Conservation (phyloP, 331 rosid genomes). For the Rosa hybrid region DNA sequence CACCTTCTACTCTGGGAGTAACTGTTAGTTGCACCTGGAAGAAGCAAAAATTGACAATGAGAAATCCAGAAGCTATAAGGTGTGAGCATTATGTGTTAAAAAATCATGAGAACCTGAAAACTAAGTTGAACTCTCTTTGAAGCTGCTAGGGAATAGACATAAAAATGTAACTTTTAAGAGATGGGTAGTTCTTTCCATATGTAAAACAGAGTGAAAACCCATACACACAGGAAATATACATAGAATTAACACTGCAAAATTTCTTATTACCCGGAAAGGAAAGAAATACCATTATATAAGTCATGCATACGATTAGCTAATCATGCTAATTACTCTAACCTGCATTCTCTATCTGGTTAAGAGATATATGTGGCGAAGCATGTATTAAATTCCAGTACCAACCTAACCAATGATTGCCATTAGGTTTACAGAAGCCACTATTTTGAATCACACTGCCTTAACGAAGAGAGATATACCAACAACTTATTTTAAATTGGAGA, state of each 20-base stretch:
- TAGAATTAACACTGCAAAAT: background rate
- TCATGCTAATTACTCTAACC: background rate
- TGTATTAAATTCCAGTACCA: background rate
- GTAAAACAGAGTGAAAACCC: background rate
- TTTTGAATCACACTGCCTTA: background rate
- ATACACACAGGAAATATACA: background rate
- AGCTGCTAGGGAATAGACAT: background rate
- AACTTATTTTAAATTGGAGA: background rate
- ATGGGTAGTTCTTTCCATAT: background rate
- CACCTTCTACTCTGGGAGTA: slow-evolving; percentile 76
- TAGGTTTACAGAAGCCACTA: slow-evolving; percentile 3
- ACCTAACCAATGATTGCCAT: background rate
- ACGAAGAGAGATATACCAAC: background rate
- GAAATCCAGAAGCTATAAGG: background rate
- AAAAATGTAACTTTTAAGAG: background rate
- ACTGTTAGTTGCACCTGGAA: slow-evolving; percentile 87
- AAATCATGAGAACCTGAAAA: background rate
- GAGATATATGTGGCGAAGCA: background rate
- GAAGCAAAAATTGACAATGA: slow-evolving; percentile 2
- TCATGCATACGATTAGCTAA: background rate
- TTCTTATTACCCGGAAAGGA: background rate
- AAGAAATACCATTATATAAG: background rate
- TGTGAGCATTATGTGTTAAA: background rate
- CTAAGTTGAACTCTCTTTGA: background rate
- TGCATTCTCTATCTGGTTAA: background rate